A percentile compares a stretch with the other conserved stretches of the same genome.
phyloP scores from a whole-genome alignment of 2,329 filamentous ascomycete species.

The Paecilomyces variotii region DNA sequence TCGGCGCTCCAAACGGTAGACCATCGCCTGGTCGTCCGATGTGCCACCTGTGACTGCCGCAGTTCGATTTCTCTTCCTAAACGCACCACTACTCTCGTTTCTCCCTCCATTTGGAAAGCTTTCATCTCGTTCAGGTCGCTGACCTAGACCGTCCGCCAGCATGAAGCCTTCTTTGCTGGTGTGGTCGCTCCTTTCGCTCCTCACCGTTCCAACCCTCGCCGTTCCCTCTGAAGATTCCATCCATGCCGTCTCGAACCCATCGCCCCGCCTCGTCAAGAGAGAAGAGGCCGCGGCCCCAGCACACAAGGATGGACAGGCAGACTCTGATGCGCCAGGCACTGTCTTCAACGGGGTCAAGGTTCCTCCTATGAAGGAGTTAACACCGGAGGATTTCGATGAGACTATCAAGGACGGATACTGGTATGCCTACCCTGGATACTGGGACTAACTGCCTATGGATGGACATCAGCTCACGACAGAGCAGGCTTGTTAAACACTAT shows the following conservation, averaged over 20 bases:
- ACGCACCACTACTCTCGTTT: not conserved
- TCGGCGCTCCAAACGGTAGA: slow-evolving; percentile 5
- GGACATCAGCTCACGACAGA: not conserved
- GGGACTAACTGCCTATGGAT: not conserved
- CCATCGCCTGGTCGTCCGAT: not conserved
- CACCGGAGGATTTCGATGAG: slow-evolving; percentile 40
- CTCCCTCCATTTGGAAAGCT: not conserved
- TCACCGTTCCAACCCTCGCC: slow-evolving; percentile 26
- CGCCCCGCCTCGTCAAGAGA: slow-evolving; percentile 21
- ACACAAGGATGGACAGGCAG: slow-evolving; percentile 5
- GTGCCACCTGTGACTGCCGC: not conserved
- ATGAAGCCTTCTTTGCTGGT: slow-evolving; percentile 32
- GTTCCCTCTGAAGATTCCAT: slow-evolving; percentile 14
- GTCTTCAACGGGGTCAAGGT: slow-evolving; percentile 46
- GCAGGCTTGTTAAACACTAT: slow-evolving; percentile 46
- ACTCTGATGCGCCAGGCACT: slow-evolving; percentile 24
- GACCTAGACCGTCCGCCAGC: slow-evolving; percentile 15
- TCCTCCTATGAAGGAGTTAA: slow-evolving; percentile 42
- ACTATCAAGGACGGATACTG: slow-evolving; percentile 46
- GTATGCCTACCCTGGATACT: slow-evolving; percentile 23
- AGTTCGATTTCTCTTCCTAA: not conserved
- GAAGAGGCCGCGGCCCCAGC: slow-evolving; percentile 5
- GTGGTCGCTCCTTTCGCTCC: slow-evolving; percentile 30
- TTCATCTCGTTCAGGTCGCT: slow-evolving; percentile 5
- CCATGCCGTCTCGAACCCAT: slow-evolving; percentile 2